Conservation (phyloP, 2,329 filamentous ascomycete species). For the Ceratocystis eucalypticola region DNA sequence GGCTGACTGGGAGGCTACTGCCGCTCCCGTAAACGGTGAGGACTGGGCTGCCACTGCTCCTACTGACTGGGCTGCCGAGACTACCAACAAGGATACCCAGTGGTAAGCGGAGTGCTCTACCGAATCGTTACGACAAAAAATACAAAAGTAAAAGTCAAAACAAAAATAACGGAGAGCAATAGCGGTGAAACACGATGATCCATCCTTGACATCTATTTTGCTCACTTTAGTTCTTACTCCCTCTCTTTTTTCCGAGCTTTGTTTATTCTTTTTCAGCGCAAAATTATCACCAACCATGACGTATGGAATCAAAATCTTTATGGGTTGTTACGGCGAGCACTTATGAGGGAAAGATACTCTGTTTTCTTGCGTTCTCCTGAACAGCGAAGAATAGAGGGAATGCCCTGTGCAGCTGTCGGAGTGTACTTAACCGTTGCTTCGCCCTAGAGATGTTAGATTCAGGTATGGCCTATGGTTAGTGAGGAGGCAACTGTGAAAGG, state of each 20-base stretch:
- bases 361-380: constrained; percentile 23
- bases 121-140: constrained; percentile 19
- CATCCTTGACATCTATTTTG: constrained; percentile 13
- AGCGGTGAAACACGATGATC: constrained; percentile 17
- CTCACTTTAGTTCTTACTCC: constrained; percentile 10
- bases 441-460: constrained; percentile 26
- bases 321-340: constrained; percentile 51
- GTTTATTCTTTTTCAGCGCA: constrained; percentile 14
- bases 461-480: not conserved
- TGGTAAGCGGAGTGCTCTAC: constrained; percentile 32
- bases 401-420: constrained; percentile 85
- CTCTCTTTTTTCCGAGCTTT: constrained; percentile 9
- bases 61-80: constrained; percentile 54
- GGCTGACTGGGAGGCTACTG: constrained; percentile 77
- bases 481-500: not conserved
- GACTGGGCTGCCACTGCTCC: constrained; percentile 57
- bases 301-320: constrained; percentile 23
- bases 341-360: constrained; percentile 99
- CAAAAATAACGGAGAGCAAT: constrained; percentile 20
- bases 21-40: constrained; percentile 45
- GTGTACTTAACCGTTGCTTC: constrained; percentile 82
- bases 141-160: constrained; percentile 20
- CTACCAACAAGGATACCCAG: constrained; percentile 40
- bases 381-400: constrained; percentile 55
- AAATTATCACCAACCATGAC: constrained; percentile 14